Evolutionary conservation across 208 protist species (phyloP), one percentile per base, ranked within the genome.

Genomic region (Zelonia costaricensis): DNA sequence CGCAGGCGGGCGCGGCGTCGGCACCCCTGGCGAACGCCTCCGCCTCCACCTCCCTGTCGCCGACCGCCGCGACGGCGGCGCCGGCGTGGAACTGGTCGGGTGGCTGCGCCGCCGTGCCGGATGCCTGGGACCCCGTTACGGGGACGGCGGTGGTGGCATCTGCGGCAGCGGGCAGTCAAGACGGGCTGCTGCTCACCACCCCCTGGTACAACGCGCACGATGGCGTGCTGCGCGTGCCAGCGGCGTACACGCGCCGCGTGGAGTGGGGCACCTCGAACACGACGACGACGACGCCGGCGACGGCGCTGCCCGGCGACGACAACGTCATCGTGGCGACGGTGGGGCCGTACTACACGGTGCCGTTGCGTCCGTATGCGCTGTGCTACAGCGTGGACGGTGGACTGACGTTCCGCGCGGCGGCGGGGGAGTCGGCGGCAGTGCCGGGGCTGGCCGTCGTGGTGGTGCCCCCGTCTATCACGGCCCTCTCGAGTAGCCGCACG

Each of bases 301-400:
- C n/a, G n/a, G n/a, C n/a, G n/a, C n/a, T n/a, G n/a, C n/a, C n/a
- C n/a, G n/a, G n/a, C n/a, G n/a, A n/a, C n/a, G n/a, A n/a, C 33
- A 38, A 38, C 33, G 10, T 10, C 7, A 38, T 10, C 10, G 33
- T 10, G 33, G 33, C 33, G 7, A 28, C 47, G 5, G 12, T 27
- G 1, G 20, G 15, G 27, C 0, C 47, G 47, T 27, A 27, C 30
- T 43, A 57, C 51, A 6, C 40, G 2, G 27, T 0, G 10, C 12
- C 36, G 25, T 36, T 62, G 45, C 22, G 38, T 18, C 31, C 36
- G 18, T 80, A 80, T 40, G 30, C 46, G 18, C 28, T 88, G 25
- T 92, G 85, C 57, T 88, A 80, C 77, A 92, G 85, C 59, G 53
- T 87, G 1, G 69, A 92, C 58, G 55, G 55, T 27, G 85, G 85